Evolutionary conservation across 2,329 filamentous ascomycete species (phyloP), one percentile per base, ranked within the genome.

Genomic region (Aspergillus carbonarius): DNA sequence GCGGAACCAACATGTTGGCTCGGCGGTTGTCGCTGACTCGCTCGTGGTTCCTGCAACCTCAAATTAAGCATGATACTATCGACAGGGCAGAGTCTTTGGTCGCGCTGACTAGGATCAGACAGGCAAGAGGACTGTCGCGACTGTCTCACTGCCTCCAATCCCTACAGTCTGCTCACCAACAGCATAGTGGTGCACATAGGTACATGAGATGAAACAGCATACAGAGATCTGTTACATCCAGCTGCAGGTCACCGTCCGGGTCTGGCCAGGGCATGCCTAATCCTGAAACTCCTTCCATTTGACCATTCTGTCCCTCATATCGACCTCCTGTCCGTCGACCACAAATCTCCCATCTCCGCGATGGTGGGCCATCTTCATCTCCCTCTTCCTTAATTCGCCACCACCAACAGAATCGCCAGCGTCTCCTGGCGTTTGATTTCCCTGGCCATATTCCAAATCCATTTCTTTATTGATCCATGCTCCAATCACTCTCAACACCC

Each of bases 361-460:
- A 34, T 54, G 51, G 51, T 54, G 51, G 27, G 40, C 51, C 51
- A 54, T 54, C 37, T 42, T 54, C 51, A 54, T 54, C 30, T 54
- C 37, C 37, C 37, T 54, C 51, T 32, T 40, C 51, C 37, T 30
- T 48, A 17, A 25, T 30, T 48, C 17, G 23, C 44, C 37, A 32
- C 51, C 51, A 54, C 51, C 51, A 54, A 42, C 37, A 53, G 25
- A 12, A 34, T 32, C 37, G 5, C 30, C 5, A 10, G 20, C 12
- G 17, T 44, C 37, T 20, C 12, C 23, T 44, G 37, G 17, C n/a
- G 32, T 17, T 25, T 42, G n/a, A 20, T 32, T 44, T 27, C 25
- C 27, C 17, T 54, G 51, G 5, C 51, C 51, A 54, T 54, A 54
- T 17, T 54, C 37, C 25, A 54, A 34, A 42, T 54, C 51, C 23